These are phyloP conservation scores for Podila epigama DNA, from an alignment of 192 early-diverging fungal species.

Conservation along the genomic window DNA sequence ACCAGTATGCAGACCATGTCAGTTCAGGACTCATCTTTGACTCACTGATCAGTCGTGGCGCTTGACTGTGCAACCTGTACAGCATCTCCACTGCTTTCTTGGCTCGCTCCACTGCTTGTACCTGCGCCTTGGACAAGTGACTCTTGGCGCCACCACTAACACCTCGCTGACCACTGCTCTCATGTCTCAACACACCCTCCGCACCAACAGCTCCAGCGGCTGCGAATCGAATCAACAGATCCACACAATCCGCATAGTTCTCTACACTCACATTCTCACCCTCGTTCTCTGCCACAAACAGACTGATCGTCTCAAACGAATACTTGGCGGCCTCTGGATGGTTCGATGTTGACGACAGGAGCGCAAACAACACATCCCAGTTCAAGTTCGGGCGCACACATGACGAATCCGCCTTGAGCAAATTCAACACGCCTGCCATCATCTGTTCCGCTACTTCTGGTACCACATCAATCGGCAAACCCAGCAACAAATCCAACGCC, in stretches of 20 bases:
- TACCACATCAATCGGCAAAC: slow-evolving; percentile 65
- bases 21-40: slow-evolving; percentile 49
- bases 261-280: slow-evolving; percentile 60
- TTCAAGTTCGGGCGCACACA: slow-evolving; percentile 46
- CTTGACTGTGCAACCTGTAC: slow-evolving; percentile 65
- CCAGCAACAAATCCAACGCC: slow-evolving; percentile 59
- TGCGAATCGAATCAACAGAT: slow-evolving; percentile 70
- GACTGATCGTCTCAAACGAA: slow-evolving; percentile 68
- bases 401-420: slow-evolving; percentile 65
- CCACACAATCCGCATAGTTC: slow-evolving; percentile 79
- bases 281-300: slow-evolving; percentile 61
- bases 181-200: slow-evolving; percentile 35
- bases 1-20: slow-evolving; percentile 82
- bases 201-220: slow-evolving; percentile 54
- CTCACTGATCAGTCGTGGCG: slow-evolving; percentile 52
- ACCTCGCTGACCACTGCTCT: slow-evolving; percentile 43
- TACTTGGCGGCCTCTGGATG: slow-evolving; percentile 69
- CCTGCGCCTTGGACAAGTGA: slow-evolving; percentile 49
- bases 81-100: slow-evolving; percentile 72
- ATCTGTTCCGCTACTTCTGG: slow-evolving; percentile 76
- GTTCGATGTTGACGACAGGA: slow-evolving; percentile 63
- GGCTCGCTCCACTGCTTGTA: slow-evolving; percentile 66
- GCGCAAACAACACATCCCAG: slow-evolving; percentile 61
- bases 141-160: too few relatives aligned
- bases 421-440: slow-evolving; percentile 75